Evolutionary conservation across 495 filamentous ascomycete species (phyloP), one percentile per base, ranked within the genome.

Genomic region (Talaromyces wortmannii): DNA sequence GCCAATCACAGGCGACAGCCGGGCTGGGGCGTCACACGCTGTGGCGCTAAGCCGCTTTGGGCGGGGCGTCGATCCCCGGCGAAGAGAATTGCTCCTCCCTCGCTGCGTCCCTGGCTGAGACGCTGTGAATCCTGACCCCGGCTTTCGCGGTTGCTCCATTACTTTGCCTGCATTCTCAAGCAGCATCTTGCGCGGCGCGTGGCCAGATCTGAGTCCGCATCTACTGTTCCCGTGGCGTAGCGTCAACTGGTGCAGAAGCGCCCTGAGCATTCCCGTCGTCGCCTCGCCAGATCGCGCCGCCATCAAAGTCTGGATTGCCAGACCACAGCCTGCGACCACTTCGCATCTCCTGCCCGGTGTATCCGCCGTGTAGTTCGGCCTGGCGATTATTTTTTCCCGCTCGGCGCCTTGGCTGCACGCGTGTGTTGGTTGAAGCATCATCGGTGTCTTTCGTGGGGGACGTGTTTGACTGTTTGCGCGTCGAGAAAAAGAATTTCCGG

Each of bases 71-170:
- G 42, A 31, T 53, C 52, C 36, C 23, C 23, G 4, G 23, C 23
- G 10, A 17, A 53, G 52, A 53, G 52, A 53, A 45, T 46, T 53
- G 52, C 6, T 31, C 52, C 52, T 53, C 52, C 52, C 32, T 53
- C 52, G 33, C 31, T 53, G 52, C 40, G 16, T 46, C 52, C 52
- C 45, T 46, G 4, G 36, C 42, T 46, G 52, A 46, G 52, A 10
- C 40, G 43, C 40, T 53, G 44, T 40, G 29, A 53, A 53, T 36
- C 44, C 43, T 32, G 30, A 42, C 43, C 32, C 45, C 15, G 16
- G 16, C n/a, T 33, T 10, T 53, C 52, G 15, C 17, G 42, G 36
- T 33, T 31, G 5, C 23, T 31, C 32, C 30, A 32, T 8, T 30
- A n/a, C 15, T 15, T 45, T 46, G 15, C 15, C 13, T 45, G 40